phyloP scores from a whole-genome alignment of 2,329 filamentous ascomycete genomes.

The Aspergillus quadrilineatus region DNA sequence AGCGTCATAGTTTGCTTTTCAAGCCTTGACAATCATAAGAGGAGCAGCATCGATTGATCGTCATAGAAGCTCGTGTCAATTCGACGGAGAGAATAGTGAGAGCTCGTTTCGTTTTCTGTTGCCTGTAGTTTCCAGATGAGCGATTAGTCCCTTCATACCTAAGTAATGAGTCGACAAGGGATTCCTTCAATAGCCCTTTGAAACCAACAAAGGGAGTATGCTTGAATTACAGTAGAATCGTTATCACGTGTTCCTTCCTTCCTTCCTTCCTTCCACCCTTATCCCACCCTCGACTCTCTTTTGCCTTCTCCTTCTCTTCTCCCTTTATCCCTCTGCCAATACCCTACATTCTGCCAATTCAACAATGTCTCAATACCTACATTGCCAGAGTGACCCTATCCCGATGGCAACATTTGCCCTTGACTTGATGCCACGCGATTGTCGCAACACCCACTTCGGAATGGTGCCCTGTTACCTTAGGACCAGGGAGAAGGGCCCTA shows the following conservation, averaged over 20 bases:
- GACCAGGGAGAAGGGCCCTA: background rate
- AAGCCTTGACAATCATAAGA: too few species aligned
- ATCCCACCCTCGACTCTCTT: background rate
- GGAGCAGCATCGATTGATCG: too few species aligned
- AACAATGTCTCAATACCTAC: conserved; percentile 1
- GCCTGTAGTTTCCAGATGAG: background rate
- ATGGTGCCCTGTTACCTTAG: background rate
- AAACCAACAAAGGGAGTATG: too few species aligned
- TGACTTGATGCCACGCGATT: conserved; percentile 11
- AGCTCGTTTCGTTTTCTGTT: too few species aligned
- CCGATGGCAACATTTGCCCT: background rate
- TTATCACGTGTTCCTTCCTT: background rate
- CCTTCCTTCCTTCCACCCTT: background rate
- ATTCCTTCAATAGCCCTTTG: background rate
- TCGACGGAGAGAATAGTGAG: background rate
- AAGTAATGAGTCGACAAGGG: background rate
- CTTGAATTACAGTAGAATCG: too few species aligned
- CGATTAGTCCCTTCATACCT: background rate
- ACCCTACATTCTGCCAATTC: conserved; percentile 12
- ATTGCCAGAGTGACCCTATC: background rate
- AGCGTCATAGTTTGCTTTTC: too few species aligned
- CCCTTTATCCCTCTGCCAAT: conserved; percentile 4
- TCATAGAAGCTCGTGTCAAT: too few species aligned
- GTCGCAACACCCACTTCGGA: background rate
- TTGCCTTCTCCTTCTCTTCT: background rate